These are phyloP conservation scores for Phytopythium litorale DNA, from an alignment of 352 stramenopile species.

Conservation along the genomic window DNA sequence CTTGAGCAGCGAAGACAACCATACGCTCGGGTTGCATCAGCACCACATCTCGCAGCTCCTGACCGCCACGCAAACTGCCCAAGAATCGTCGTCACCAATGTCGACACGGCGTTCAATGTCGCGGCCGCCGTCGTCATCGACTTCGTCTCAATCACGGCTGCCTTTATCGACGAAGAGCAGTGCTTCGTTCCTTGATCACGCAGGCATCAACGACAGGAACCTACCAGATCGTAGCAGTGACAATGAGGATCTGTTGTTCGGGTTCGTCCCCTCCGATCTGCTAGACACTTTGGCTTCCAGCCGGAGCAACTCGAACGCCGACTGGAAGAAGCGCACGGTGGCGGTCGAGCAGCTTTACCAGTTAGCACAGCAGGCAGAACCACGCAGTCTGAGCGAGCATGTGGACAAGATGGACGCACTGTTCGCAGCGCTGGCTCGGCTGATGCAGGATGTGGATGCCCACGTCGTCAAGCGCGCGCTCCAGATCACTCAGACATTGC, in stretches of 20 bases:
- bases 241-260: slow-evolving; percentile 25
- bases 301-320: slow-evolving; percentile 57
- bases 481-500: slow-evolving; percentile 52
- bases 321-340: slow-evolving; percentile 63
- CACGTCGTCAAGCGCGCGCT: slow-evolving; percentile 65
- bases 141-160: background rate
- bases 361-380: slow-evolving; percentile 28
- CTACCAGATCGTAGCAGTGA: background rate
- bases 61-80: background rate
- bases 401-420: slow-evolving; percentile 28
- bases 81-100: background rate
- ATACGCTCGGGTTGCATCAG: slow-evolving; percentile 43
- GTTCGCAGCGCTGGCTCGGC: slow-evolving; percentile 37
- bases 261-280: slow-evolving; percentile 40
- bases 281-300: slow-evolving; percentile 26
- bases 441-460: slow-evolving; percentile 64
- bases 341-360: slow-evolving; percentile 58
- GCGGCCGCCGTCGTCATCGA: background rate
- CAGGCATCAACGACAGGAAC: background rate
- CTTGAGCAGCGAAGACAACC: slow-evolving; percentile 63
- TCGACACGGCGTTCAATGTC: background rate
- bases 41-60: slow-evolving; percentile 52
- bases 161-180: background rate
- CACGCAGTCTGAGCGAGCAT: slow-evolving; percentile 8
- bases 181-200: background rate